Conservation (phyloP, 257 asterid species). For the Leptodermis oblonga region DNA sequence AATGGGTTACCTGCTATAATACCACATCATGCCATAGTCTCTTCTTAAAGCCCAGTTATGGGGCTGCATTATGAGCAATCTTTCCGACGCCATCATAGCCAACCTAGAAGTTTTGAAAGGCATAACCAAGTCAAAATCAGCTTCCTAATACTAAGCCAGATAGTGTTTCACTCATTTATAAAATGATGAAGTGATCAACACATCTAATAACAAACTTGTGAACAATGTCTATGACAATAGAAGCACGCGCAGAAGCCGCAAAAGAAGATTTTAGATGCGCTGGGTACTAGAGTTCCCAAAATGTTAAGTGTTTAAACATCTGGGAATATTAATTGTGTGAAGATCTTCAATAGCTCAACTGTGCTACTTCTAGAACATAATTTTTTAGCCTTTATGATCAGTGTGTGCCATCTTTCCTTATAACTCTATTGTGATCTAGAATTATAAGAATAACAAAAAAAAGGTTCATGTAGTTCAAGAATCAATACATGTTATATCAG, state of each 20-base stretch:
- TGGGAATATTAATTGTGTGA: not conserved
- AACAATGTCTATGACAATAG: not conserved
- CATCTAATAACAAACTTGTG: too few species aligned
- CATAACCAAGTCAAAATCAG: not conserved
- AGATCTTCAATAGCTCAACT: not conserved
- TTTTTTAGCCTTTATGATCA: not conserved
- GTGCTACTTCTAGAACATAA: not conserved
- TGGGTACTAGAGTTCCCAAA: not conserved
- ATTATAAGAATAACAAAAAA: not conserved
- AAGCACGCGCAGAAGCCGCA: not conserved
- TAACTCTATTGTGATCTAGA: not conserved
- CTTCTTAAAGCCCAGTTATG: slow-evolving; percentile 82
- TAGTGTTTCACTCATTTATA: not conserved
- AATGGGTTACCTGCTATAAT: slow-evolving; percentile 59
- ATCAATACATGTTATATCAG: not conserved
- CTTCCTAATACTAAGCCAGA: not conserved
- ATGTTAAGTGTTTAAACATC: slow-evolving; percentile 1
- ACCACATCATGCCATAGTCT: slow-evolving; percentile 91
- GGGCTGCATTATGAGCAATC: slow-evolving; percentile 85
- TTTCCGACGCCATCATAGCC: slow-evolving; percentile 86
- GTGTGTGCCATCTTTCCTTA: not conserved
- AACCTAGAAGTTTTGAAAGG: slow-evolving; percentile 52
- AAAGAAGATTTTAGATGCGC: not conserved
- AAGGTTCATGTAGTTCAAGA: not conserved
- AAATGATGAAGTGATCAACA: not conserved